Evolutionary conservation across 495 filamentous ascomycete genomes (phyloP).

Genomic region (Penicillium riverlandense): DNA sequence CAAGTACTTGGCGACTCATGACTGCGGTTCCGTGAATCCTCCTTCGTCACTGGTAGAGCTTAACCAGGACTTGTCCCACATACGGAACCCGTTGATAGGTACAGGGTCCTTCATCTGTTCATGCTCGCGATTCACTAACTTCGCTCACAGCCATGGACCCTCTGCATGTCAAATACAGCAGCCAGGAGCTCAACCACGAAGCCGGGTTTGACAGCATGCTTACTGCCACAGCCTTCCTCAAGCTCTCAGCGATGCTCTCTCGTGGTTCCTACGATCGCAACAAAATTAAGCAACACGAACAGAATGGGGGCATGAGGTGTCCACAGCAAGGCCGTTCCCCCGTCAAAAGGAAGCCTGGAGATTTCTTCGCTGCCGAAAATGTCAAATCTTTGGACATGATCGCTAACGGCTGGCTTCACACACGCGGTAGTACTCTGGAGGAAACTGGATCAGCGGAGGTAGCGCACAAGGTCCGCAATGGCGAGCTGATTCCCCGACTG

Average conservation of each 20-base stretch:
- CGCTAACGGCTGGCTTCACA: too few relatives aligned
- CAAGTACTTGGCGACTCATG: constrained; percentile 62
- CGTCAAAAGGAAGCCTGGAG: too few relatives aligned
- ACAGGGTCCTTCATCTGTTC: neutral
- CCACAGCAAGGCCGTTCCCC: too few relatives aligned
- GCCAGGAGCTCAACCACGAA: constrained; percentile 45
- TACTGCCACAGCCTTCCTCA: constrained; percentile 59
- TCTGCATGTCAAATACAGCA: constrained; percentile 42
- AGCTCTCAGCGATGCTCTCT: constrained; percentile 46
- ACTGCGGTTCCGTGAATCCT: constrained; percentile 43
- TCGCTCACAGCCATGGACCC: constrained; percentile 19
- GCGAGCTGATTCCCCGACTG: constrained; percentile 40
- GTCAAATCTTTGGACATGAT: too few relatives aligned
- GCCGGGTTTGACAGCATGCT: constrained; percentile 70
- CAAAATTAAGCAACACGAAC: too few relatives aligned
- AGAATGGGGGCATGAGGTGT: too few relatives aligned
- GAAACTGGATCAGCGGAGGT: constrained; percentile 1
- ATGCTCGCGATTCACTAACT: too few relatives aligned
- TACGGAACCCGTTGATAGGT: constrained; percentile 42
- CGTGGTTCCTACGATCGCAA: too few relatives aligned
- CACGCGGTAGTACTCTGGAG: neutral
- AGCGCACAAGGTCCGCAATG: constrained; percentile 3
- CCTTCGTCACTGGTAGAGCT: constrained; percentile 45
- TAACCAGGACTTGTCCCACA: constrained; percentile 28
- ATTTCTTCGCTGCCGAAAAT: constrained; percentile 1